Conservation (phyloP, 2,329 filamentous ascomycete genomes). For the Cercospora nicotianae region DNA sequence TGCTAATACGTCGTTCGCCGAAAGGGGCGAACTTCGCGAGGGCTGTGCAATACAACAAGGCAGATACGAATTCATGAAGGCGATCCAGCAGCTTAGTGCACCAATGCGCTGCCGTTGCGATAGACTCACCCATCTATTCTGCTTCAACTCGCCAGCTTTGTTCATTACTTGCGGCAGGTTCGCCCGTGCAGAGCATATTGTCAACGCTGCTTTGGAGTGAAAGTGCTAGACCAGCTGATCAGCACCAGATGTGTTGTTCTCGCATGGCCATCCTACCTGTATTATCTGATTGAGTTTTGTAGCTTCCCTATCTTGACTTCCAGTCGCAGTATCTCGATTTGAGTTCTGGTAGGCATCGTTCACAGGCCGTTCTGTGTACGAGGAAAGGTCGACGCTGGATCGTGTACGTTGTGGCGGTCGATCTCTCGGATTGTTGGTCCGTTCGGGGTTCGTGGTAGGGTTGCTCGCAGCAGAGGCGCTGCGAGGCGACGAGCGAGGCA, state of each 20-base stretch:
- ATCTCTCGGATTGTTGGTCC: conserved; percentile 74
- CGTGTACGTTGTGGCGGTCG: conserved; percentile 51
- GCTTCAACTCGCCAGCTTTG: conserved; percentile 62
- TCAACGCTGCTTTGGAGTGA: conserved; percentile 80
- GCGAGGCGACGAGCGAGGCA: conserved; percentile 72
- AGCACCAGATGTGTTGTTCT: conserved; percentile 12
- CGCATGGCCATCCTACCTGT: conserved; percentile 59
- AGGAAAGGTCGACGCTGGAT: conserved; percentile 53
- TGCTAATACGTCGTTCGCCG: background rate
- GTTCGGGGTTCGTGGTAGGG: conserved; percentile 68
- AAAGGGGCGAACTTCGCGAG: background rate
- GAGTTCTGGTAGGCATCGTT: conserved; percentile 39
- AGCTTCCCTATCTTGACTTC: conserved; percentile 62
- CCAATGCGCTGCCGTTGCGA: background rate
- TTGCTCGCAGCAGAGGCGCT: conserved; percentile 72
- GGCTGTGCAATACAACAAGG: background rate
- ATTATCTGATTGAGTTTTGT: conserved; percentile 90
- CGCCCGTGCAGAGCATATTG: conserved; percentile 79
- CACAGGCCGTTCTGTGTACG: conserved; percentile 51
- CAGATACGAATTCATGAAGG: background rate
- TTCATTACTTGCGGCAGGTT: conserved; percentile 61
- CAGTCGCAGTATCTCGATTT: conserved; percentile 44
- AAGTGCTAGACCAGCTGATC: conserved; percentile 66
- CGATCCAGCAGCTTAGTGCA: background rate
- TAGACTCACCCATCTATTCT: conserved; percentile 80